Base-by-base conservation (phyloP, 495 filamentous ascomycete genomes). In the Aspergillus ellipticus region DNA sequence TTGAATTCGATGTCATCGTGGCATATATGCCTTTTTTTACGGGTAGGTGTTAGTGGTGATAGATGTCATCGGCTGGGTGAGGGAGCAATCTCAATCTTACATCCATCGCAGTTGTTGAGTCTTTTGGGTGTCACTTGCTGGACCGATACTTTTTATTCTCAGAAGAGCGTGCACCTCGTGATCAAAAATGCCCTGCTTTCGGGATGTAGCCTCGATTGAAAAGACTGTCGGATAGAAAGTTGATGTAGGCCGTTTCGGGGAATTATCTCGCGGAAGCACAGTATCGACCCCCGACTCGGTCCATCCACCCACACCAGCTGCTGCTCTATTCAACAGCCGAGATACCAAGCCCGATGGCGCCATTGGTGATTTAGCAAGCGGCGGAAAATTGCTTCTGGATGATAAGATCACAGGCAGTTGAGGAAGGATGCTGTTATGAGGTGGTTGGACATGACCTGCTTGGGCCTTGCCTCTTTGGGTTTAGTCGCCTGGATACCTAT, bases 151-250 rank as follows among this genome's bases (percentile, higher is more conserved):
- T 10, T 50, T 50, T 11, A 56, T 22, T 17, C 46, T 46, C 22
- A 56, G n/a, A 15, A 56, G 54, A 17, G 43, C 19, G 31, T 33
- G 19, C 24, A 24, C 16, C 54, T 56, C 46, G 15, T 53, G 33
- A 26, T 10, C 31, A 13, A 42, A 49, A 20, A 6, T 1, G 15
- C 11, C 21, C 31, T 31, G 19, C 7, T 56, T 46, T 20, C 43
- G 54, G 13, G 54, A 33, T 21, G 54, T 56, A 11, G 46, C 54
- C 35, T 56, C 46, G 29, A 56, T 35, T 28, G 54, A 56, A 33
- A 56, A 50, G 35, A 56, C 17, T 2, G 19, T 50, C 13, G 29
- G 19, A 17, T 22, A n/a, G n/a, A 37, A 43, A 9, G 51, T 9
- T 5, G 29, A 15, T 8, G 6, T 55, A 10, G 42, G 19, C n/a